phyloP scores from a whole-genome alignment of 495 filamentous ascomycete genomes.

The Pyrenopolyporus hunteri region DNA sequence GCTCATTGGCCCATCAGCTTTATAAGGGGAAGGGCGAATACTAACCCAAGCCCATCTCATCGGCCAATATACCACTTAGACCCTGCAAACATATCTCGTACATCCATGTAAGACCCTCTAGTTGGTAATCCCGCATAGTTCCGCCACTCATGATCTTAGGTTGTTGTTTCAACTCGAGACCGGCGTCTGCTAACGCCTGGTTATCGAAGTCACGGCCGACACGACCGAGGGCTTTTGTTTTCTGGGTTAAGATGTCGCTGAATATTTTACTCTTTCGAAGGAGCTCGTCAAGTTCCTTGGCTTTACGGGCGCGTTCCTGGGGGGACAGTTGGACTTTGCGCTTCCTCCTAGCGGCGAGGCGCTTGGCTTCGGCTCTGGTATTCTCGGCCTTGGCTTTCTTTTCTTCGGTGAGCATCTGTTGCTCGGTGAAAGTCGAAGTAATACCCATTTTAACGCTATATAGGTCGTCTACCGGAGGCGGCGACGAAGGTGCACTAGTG shows the following conservation, averaged over 20 bases:
- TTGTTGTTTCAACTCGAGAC: constrained; percentile 80
- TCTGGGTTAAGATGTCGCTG: constrained; percentile 60
- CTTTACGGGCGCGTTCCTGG: constrained; percentile 58
- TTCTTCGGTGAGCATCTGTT: constrained; percentile 46
- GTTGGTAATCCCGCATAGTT: constrained; percentile 90
- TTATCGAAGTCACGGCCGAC: constrained; percentile 60
- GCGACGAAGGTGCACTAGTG: constrained; percentile 53
- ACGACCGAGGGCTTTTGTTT: constrained; percentile 60
- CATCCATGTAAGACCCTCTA: constrained; percentile 95
- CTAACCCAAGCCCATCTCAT: constrained; percentile 92
- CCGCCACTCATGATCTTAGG: constrained; percentile 85
- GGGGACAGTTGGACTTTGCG: constrained; percentile 56
- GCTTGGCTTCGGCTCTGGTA: constrained; percentile 54
- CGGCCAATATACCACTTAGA: constrained; percentile 91
- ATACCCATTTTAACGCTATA: constrained; percentile 43
- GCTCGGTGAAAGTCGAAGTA: constrained; percentile 35
- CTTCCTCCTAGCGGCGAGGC: constrained; percentile 50
- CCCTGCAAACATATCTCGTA: constrained; percentile 83
- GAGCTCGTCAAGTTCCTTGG: constrained; percentile 57
- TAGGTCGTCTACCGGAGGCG: constrained; percentile 37
- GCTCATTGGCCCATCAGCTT: not conserved
- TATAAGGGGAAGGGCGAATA: constrained; percentile 1
- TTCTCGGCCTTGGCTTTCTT: constrained; percentile 58
- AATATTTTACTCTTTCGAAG: constrained; percentile 55
- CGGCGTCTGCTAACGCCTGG: constrained; percentile 72